Evolutionary conservation across 2,329 filamentous ascomycete genomes (phyloP), one percentile per base, ranked within the genome.

Genomic region (Penicillium janthinellum): DNA sequence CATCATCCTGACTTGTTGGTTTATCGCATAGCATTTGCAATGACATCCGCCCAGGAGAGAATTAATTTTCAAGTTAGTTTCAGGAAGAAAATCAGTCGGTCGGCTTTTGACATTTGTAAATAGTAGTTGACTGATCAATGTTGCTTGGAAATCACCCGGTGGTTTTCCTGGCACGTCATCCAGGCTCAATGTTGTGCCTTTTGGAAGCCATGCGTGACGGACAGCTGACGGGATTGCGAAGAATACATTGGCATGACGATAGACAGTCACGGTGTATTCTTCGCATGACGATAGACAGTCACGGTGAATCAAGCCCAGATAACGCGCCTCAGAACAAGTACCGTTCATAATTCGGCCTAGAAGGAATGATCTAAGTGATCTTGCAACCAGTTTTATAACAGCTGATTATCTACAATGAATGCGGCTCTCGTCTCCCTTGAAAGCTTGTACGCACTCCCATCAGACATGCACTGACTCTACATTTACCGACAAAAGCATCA

Each of bases 1-100:
- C 47, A 51, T 61, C 25, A 54, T 35, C 56, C 54, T 57, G 35
- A 22, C 56, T 14, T 17, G 4, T 45, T 86, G 0, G 88, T 70
- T 5, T 82, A 61, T 85, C 82, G 64, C 87, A 83, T 67, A 14
- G 88, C 85, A 45, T 31, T 35, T 20, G 34, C n/a, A 35, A 10
- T 35, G 31, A n/a, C n/a, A 35, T 49, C 5, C 10, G 44, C 44
- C 25, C 12, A 7, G 2, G 14, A 47, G 25, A 31, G 15, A 17
- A 31, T 4, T 20, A 17, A 8, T 17, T 37, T 51, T 57, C 45
- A 22, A 37, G 15, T 49, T 34, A 25, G 22, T 25, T n/a, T 4
- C 14, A 10, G 2, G 4, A n/a, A 15, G 11, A 38, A 12, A 8
- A 35, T 2, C 5, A 51, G 14, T 7, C 6, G 34, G 17, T 48